phyloP scores from a whole-genome alignment of 1,139 yeast genomes.

The Lodderomyces theae region DNA sequence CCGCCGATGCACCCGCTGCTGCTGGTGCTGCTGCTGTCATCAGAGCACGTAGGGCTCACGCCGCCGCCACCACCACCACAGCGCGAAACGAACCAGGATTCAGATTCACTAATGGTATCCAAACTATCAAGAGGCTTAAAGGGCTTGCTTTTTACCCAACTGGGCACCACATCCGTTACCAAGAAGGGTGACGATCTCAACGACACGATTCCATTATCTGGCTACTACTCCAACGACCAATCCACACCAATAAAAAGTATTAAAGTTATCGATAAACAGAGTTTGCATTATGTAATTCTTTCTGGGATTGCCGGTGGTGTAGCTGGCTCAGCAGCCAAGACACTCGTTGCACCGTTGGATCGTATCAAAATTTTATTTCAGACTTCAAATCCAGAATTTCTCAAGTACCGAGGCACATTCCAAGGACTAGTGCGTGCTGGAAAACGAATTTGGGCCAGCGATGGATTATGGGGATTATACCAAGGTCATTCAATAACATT shows the following conservation, averaged over 20 bases:
- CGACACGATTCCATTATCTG: conserved; percentile 11
- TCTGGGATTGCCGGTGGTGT: conserved; percentile 94
- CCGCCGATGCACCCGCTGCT: conserved; percentile 6
- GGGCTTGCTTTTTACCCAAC: not conserved
- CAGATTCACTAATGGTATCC: not conserved
- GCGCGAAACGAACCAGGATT: not conserved
- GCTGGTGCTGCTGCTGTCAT: too few species aligned
- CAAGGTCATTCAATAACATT: conserved; percentile 96
- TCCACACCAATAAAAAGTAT: conserved; percentile 28
- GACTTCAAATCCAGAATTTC: conserved; percentile 87
- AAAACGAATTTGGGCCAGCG: conserved; percentile 57
- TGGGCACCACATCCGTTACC: not conserved
- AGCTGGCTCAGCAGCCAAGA: conserved; percentile 94
- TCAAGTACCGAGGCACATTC: conserved; percentile 76
- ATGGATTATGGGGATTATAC: conserved; percentile 81
- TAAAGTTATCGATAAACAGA: conserved; percentile 51
- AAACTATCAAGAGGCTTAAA: not conserved
- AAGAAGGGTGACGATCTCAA: not conserved
- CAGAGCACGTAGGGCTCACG: too few species aligned
- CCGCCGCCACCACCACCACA: not conserved
- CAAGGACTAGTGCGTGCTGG: conserved; percentile 76
- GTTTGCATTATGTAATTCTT: conserved; percentile 72
- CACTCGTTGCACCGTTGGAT: conserved; percentile 92
- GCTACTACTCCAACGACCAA: conserved; percentile 23
- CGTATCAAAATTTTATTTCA: conserved; percentile 92